A percentile compares a stretch with the other conserved stretches of the same genome.
Evolutionary conservation across 2,329 filamentous ascomycete species (phyloP).

Genomic region (Parafenestella ontariensis): DNA sequence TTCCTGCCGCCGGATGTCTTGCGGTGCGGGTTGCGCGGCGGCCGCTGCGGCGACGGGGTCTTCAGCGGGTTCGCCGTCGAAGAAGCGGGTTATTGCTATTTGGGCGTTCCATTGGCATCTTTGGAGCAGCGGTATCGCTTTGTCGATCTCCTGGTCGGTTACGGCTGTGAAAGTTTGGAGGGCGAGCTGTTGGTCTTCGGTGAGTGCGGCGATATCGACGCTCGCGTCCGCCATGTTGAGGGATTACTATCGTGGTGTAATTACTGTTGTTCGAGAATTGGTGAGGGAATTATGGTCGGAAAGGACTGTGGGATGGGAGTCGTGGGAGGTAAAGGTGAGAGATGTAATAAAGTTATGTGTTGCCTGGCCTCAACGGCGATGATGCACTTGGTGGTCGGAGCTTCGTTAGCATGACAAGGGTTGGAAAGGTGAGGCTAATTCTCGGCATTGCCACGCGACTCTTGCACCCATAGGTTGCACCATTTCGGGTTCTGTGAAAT

Average conservation of each 20-base stretch:
- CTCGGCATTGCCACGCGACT: conserved; percentile 16
- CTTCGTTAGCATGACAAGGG: conserved; percentile 11
- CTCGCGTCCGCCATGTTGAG: conserved; percentile 47
- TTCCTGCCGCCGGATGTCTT: conserved; percentile 70
- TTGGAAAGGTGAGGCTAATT: conserved; percentile 22
- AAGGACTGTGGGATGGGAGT: conserved; percentile 18
- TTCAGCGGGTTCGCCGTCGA: conserved; percentile 90
- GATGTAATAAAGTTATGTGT: conserved; percentile 12
- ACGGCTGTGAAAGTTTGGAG: conserved; percentile 89
- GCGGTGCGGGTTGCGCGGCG: conserved; percentile 66
- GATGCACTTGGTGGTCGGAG: conserved; percentile 24
- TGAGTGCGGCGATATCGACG: conserved; percentile 72
- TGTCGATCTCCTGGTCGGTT: conserved; percentile 79
- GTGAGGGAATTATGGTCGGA: conserved; percentile 7
- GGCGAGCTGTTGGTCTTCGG: conserved; percentile 78
- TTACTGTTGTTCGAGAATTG: conserved; percentile 2
- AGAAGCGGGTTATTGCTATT: conserved; percentile 97
- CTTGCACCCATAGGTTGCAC: neutral
- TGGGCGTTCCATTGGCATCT: conserved; percentile 97
- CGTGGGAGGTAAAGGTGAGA: neutral
- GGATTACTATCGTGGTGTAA: neutral
- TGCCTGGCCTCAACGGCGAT: conserved; percentile 24
- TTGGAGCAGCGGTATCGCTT: conserved; percentile 79
- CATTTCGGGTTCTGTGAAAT: neutral
- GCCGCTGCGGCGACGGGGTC: conserved; percentile 77